Conservation (phyloP, 1,139 yeast species). For the Zygosaccharomyces sapae region DNA sequence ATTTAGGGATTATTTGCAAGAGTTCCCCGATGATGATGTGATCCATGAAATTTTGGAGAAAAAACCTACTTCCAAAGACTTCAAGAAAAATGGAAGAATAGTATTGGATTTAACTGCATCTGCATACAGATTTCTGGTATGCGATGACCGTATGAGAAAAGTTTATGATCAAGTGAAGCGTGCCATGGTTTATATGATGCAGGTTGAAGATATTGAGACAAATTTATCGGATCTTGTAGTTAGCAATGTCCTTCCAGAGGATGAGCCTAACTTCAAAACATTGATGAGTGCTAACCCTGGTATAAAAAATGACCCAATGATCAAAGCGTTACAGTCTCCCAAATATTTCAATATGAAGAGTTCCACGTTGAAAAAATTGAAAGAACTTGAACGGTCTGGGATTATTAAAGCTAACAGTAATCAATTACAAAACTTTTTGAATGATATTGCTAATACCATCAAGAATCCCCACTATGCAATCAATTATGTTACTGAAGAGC, state of each 20-base stretch:
- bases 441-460: slow-evolving; percentile 82
- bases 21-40: slow-evolving; percentile 33
- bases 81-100: slow-evolving; percentile 26
- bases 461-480: slow-evolving; percentile 73
- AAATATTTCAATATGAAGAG: slow-evolving; percentile 76
- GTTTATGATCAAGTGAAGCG: slow-evolving; percentile 77
- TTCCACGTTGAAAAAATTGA: slow-evolving; percentile 66
- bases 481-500: slow-evolving; percentile 55
- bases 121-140: slow-evolving; percentile 38
- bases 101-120: slow-evolving; percentile 49
- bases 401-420: slow-evolving; percentile 62
- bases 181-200: slow-evolving; percentile 70
- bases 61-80: slow-evolving; percentile 10
- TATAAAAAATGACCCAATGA: slow-evolving; percentile 30
- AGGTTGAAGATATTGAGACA: slow-evolving; percentile 64
- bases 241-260: slow-evolving; percentile 63
- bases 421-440: slow-evolving; percentile 66
- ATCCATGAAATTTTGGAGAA: slow-evolving; percentile 24
- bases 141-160: slow-evolving; percentile 46
- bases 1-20: slow-evolving; percentile 22
- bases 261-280: slow-evolving; percentile 59
- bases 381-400: slow-evolving; percentile 72
- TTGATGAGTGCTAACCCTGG: slow-evolving; percentile 40
- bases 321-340: slow-evolving; percentile 53
- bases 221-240: slow-evolving; percentile 70